phyloP scores from a whole-genome alignment of 2,329 filamentous ascomycete genomes.

The Fusarium sp. region DNA sequence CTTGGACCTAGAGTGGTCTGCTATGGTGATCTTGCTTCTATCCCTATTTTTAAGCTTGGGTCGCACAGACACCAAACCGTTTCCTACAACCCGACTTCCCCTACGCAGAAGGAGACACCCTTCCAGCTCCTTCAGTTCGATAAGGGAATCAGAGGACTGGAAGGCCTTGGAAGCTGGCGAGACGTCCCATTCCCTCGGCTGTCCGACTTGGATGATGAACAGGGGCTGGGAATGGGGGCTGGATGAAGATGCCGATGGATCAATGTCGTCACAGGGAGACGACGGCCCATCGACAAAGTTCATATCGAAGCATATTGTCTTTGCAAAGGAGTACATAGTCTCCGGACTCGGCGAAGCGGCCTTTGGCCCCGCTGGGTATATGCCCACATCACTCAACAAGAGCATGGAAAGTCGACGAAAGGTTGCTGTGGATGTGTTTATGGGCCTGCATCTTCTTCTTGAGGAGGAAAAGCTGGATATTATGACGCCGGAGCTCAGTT shows the following conservation, averaged over 20 bases:
- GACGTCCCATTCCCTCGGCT: slow-evolving; percentile 60
- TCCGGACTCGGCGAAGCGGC: slow-evolving; percentile 68
- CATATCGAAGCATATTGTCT: slow-evolving; percentile 63
- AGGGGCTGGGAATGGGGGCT: slow-evolving; percentile 79
- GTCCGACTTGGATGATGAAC: slow-evolving; percentile 69
- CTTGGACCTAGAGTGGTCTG: slow-evolving; percentile 75
- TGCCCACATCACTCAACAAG: slow-evolving; percentile 70
- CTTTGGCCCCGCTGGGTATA: slow-evolving; percentile 66
- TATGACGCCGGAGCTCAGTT: slow-evolving; percentile 57
- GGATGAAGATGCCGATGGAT: slow-evolving; percentile 61
- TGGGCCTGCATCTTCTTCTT: slow-evolving; percentile 85
- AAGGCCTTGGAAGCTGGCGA: slow-evolving; percentile 60
- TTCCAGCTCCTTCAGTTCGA: slow-evolving; percentile 51
- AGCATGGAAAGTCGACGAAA: slow-evolving; percentile 69
- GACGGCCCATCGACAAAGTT: slow-evolving; percentile 52
- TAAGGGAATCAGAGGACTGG: slow-evolving; percentile 58
- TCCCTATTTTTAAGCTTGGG: slow-evolving; percentile 72
- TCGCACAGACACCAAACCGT: slow-evolving; percentile 43
- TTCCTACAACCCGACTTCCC: slow-evolving; percentile 44
- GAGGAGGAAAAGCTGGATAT: slow-evolving; percentile 90
- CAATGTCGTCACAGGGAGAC: slow-evolving; percentile 42
- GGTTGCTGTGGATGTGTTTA: slow-evolving; percentile 73
- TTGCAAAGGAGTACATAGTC: slow-evolving; percentile 74
- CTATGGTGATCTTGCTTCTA: slow-evolving; percentile 72
- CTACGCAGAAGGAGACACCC: slow-evolving; percentile 47